A percentile compares a stretch with the other conserved stretches of the same genome.
These are phyloP conservation scores for Naganishia kalamii DNA, from an alignment of 768 basidiomycete genomes.

Conservation along the genomic window DNA sequence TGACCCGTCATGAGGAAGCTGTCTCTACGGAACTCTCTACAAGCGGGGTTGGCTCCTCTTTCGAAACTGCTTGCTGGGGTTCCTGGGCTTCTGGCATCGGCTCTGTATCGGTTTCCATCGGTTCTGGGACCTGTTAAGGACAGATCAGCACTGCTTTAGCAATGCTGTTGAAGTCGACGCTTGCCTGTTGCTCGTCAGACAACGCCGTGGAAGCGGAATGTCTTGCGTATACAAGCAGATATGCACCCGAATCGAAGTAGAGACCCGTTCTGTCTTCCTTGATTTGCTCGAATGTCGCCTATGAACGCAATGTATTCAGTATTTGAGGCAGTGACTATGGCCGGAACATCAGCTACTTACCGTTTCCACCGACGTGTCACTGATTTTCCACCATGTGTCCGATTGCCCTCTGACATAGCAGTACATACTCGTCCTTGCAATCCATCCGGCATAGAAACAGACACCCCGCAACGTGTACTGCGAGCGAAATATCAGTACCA, in stretches of 20 bases:
- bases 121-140: neutral
- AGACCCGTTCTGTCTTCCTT: slow-evolving; percentile 4
- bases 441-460: slow-evolving; percentile 14
- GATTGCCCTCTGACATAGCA: neutral
- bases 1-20: neutral
- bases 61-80: neutral
- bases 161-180: neutral
- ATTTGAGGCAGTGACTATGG: neutral
- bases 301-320: neutral
- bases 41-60: neutral
- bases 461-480: slow-evolving; percentile 6
- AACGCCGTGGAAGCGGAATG: neutral
- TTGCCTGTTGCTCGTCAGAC: neutral
- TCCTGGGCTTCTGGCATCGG: neutral
- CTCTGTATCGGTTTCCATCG: neutral
- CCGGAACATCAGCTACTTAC: neutral
- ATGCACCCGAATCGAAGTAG: slow-evolving; percentile 8
- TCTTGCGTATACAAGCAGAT: slow-evolving; percentile 8
- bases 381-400: slow-evolving; percentile 5
- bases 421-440: slow-evolving; percentile 13
- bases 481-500: neutral
- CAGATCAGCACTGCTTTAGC: neutral
- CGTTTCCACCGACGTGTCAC: neutral
- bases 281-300: slow-evolving; percentile 4
- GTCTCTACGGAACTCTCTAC: neutral